A percentile compares a stretch with the other conserved stretches of the same genome.
phyloP scores from a whole-genome alignment of 2,329 filamentous ascomycete species.

The Aspergillus fischeri region DNA sequence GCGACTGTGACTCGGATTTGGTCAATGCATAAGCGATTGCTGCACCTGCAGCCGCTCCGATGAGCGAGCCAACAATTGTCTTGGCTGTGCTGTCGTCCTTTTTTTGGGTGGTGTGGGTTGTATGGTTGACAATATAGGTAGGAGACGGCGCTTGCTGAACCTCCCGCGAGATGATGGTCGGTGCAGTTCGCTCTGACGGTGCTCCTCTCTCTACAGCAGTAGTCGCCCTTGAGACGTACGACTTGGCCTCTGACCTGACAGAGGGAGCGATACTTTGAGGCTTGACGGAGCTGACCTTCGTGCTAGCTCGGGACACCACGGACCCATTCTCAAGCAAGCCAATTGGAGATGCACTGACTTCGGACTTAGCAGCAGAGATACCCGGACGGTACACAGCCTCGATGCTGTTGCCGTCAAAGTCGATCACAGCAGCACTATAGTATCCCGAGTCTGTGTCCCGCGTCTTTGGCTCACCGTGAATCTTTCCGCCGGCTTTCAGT shows the following conservation, averaged over 20 bases:
- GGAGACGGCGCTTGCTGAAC: conserved; percentile 19
- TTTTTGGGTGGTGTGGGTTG: conserved; percentile 25
- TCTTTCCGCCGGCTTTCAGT: conserved; percentile 59
- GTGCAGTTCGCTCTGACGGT: conserved; percentile 9
- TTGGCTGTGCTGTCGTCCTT: conserved; percentile 48
- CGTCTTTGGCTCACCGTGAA: conserved; percentile 54
- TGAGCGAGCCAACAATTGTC: conserved; percentile 67
- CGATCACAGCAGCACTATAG: conserved; percentile 63
- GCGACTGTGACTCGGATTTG: conserved; percentile 49
- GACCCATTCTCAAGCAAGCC: conserved; percentile 37
- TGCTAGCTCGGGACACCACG: conserved; percentile 33
- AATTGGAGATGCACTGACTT: conserved; percentile 28
- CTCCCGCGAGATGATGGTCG: conserved; percentile 19
- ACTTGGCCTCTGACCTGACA: conserved; percentile 26
- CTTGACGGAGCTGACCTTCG: conserved; percentile 24
- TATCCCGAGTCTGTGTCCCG: conserved; percentile 53
- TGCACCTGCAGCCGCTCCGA: conserved; percentile 74
- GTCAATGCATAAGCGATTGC: conserved; percentile 72
- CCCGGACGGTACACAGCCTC: conserved; percentile 63
- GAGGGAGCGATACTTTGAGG: conserved; percentile 26
- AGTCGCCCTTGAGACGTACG: conserved; percentile 25
- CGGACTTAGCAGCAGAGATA: conserved; percentile 22
- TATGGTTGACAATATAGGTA: conserved; percentile 22
- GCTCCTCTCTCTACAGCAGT: conserved; percentile 20
- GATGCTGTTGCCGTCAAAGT: conserved; percentile 80